Conservation (phyloP, 345 rosid species). For the Euphorbia tirucalli region DNA sequence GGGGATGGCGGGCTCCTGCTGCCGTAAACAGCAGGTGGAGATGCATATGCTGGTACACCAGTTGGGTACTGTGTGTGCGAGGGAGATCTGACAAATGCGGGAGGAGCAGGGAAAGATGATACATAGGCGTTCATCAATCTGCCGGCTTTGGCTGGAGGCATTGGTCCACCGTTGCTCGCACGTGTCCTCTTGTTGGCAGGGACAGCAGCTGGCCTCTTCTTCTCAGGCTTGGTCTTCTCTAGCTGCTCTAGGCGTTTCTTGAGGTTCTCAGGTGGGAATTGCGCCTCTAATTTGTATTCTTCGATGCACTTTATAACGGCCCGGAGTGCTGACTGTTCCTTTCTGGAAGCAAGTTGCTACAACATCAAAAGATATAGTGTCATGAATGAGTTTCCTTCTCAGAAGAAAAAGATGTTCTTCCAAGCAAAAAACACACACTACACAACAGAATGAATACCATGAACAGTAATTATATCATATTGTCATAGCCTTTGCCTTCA, state of each 20-base stretch:
- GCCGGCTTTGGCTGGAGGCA: constrained; percentile 99
- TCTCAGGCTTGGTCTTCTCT: constrained; percentile 91
- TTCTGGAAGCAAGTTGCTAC: constrained; percentile 80
- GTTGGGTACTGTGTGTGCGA: constrained; percentile 74
- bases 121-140: constrained; percentile 89
- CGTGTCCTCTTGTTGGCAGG: constrained; percentile 95
- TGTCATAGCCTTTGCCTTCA: neutral
- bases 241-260: constrained; percentile 96
- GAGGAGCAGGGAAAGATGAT: constrained; percentile 82
- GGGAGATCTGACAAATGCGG: constrained; percentile 75
- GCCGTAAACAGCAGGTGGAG: constrained; percentile 65
- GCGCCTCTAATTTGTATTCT: constrained; percentile 86
- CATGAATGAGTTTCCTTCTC: neutral
- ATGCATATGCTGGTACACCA: constrained; percentile 54
- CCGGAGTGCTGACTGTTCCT: constrained; percentile 91
- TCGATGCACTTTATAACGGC: constrained; percentile 94
- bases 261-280: constrained; percentile 88
- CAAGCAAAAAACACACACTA: neutral
- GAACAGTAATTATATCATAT: neutral
- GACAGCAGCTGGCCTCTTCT: constrained; percentile 72
- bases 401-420: neutral
- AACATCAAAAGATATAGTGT: constrained; percentile 7
- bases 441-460: neutral
- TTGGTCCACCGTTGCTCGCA: constrained; percentile 84
- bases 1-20: constrained; percentile 58